These are phyloP conservation scores for Cylindrodendrum hubeiense DNA, from an alignment of 2,329 filamentous ascomycete species.

Conservation along the genomic window DNA sequence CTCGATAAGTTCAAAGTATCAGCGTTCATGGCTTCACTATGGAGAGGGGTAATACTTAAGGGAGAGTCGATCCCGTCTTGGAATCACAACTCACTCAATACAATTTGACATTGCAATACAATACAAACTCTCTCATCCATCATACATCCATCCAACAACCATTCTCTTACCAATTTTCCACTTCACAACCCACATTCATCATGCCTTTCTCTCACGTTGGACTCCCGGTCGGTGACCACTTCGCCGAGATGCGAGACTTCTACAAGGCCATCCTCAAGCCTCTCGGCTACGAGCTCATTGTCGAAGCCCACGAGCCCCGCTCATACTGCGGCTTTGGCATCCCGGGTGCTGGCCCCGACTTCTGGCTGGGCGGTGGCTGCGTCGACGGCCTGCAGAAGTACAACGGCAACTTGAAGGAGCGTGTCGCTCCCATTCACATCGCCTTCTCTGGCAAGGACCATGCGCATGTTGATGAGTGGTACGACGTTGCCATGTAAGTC, in stretches of 20 bases:
- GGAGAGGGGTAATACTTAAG: conserved; percentile 21
- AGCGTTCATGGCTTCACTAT: conserved; percentile 25
- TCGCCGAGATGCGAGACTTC: conserved; percentile 44
- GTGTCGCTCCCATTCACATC: conserved; percentile 37
- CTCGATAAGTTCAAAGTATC: not conserved
- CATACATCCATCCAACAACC: not conserved
- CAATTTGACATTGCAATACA: not conserved
- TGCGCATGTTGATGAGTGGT: conserved; percentile 41
- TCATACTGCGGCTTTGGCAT: conserved; percentile 40
- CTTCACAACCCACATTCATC: conserved; percentile 1
- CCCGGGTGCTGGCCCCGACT: conserved; percentile 33
- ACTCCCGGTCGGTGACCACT: conserved; percentile 41
- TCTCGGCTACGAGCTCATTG: conserved; percentile 39
- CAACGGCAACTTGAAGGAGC: conserved; percentile 35
- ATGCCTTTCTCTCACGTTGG: conserved; percentile 40
- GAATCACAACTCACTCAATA: not conserved
- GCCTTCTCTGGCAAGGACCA: conserved; percentile 35
- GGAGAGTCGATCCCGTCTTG: not conserved
- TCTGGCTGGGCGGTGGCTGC: conserved; percentile 42
- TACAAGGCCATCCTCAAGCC: conserved; percentile 43
- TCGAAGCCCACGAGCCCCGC: conserved; percentile 25
- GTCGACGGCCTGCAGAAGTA: conserved; percentile 36
- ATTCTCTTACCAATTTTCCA: not conserved
- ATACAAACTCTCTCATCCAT: not conserved
- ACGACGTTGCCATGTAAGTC: conserved; percentile 42